Percentiles rank a stretch among this genome's conserved stretches.
Conservation (phyloP, 495 filamentous ascomycete genomes). For the Aspergillus carlsbadensis region DNA sequence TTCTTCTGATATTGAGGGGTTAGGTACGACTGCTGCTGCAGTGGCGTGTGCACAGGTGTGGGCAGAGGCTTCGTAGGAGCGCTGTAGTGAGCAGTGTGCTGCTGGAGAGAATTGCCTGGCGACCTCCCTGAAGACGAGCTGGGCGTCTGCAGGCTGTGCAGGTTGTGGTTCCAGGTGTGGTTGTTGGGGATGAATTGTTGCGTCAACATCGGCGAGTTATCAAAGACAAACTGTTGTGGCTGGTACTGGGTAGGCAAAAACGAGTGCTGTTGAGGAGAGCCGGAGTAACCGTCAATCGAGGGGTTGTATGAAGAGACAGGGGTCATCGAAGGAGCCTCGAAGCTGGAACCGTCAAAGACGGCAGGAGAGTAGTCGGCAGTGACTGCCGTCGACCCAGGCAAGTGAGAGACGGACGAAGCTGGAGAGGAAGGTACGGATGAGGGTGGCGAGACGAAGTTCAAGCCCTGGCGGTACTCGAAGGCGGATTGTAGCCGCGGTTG, state of each 20-base stretch:
- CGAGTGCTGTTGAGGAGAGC: slow-evolving; percentile 28
- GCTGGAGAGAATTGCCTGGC: slow-evolving; percentile 32
- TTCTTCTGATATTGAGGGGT: slow-evolving; percentile 48
- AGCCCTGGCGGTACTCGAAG: slow-evolving; percentile 35
- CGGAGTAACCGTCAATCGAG: slow-evolving; percentile 36
- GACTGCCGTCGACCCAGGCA: slow-evolving; percentile 28
- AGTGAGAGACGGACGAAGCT: slow-evolving; percentile 38
- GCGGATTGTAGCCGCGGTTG: slow-evolving; percentile 35
- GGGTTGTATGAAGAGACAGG: slow-evolving; percentile 46
- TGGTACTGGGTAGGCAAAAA: slow-evolving; percentile 26
- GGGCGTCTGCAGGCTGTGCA: slow-evolving; percentile 40
- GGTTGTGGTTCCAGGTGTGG: slow-evolving; percentile 43
- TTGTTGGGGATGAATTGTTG: slow-evolving; percentile 39
- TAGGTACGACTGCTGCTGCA: slow-evolving; percentile 46
- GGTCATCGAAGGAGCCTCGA: slow-evolving; percentile 51
- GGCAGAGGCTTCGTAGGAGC: slow-evolving; percentile 43
- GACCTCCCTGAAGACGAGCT: slow-evolving; percentile 33
- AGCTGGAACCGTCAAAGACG: slow-evolving; percentile 34
- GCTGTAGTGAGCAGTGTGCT: slow-evolving; percentile 20
- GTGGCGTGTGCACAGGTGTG: slow-evolving; percentile 46
- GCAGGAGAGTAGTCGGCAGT: slow-evolving; percentile 24
- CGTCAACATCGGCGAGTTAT: slow-evolving; percentile 45
- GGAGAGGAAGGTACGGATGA: slow-evolving; percentile 44
- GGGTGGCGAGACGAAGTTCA: slow-evolving; percentile 41
- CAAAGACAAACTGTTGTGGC: slow-evolving; percentile 28